Evolutionary conservation across 768 basidiomycete genomes (phyloP).

Genomic region (Serpula lacrymans): DNA sequence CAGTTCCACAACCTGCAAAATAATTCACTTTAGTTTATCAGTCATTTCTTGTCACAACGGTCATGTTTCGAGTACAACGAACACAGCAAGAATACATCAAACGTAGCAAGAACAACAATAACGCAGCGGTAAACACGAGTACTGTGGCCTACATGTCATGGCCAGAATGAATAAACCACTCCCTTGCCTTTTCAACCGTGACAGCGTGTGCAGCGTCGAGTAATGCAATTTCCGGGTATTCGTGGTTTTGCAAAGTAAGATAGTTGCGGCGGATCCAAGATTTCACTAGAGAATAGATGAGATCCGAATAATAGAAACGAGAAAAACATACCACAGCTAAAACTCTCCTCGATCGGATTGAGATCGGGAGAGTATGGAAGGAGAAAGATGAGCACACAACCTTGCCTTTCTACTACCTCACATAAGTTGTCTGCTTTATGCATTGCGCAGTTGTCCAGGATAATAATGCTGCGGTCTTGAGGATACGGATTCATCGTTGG

Average conservation of each 20-base stretch:
- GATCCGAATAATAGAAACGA: background rate
- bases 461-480: slow-evolving; percentile 14
- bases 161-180: slow-evolving; percentile 25
- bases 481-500: slow-evolving; percentile 11
- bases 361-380: slow-evolving; percentile 35
- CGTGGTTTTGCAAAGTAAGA: no score
- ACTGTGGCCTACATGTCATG: slow-evolving; percentile 6
- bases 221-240: slow-evolving; percentile 15
- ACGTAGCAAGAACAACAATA: no score
- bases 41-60: no score
- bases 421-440: slow-evolving; percentile 20
- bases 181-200: slow-evolving; percentile 21
- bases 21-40: no score
- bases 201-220: slow-evolving; percentile 20
- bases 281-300: slow-evolving; percentile 16
- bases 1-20: no score
- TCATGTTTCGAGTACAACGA: no score
- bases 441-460: slow-evolving; percentile 27
- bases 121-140: no score
- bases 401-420: slow-evolving; percentile 18
- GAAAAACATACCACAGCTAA: slow-evolving; percentile 18
- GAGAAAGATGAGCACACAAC: slow-evolving; percentile 21
- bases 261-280: slow-evolving; percentile 20
- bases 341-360: slow-evolving; percentile 35
- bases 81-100: no score